Conservation (phyloP, 495 filamentous ascomycete species). For the Penicillium cataractarum region DNA sequence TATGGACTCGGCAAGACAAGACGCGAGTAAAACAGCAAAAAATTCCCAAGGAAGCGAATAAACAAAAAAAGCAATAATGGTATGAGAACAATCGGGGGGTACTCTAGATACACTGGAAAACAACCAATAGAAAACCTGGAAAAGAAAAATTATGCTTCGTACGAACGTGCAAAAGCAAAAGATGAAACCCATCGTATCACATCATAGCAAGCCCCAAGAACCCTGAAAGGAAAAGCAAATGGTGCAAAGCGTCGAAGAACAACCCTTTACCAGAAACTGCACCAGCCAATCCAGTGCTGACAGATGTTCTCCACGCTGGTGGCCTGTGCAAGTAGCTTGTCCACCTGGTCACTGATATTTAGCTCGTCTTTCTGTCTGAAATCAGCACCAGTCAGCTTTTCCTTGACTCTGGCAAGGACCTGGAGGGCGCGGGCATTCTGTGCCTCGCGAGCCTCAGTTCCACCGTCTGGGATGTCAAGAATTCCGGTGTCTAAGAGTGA, state of each 20-base stretch:
- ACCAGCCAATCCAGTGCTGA: constrained; percentile 98
- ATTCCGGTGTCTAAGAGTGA: constrained; percentile 57
- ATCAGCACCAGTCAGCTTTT: constrained; percentile 83
- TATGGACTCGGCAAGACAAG: neutral
- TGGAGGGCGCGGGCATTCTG: constrained; percentile 93
- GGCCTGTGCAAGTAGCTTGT: constrained; percentile 90
- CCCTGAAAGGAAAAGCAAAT: constrained; percentile 7
- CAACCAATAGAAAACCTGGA: constrained; percentile 5
- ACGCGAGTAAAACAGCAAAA: neutral
- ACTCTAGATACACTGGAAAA: constrained; percentile 35
- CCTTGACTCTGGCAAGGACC: constrained; percentile 87
- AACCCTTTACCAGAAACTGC: constrained; percentile 76
- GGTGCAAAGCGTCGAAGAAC: constrained; percentile 3
- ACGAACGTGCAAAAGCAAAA: neutral
- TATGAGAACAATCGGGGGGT: constrained; percentile 16
- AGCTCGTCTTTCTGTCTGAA: constrained; percentile 75
- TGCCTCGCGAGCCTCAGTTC: constrained; percentile 65
- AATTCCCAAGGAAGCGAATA: neutral
- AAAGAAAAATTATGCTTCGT: constrained; percentile 1
- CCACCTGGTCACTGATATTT: constrained; percentile 84
- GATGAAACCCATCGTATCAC: constrained; percentile 26
- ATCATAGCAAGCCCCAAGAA: constrained; percentile 21
- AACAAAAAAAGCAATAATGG: constrained; percentile 3
- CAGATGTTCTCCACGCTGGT: constrained; percentile 97
- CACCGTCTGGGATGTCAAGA: constrained; percentile 53